These are phyloP conservation scores for Arthrobotrys megalospora DNA, from an alignment of 2,329 filamentous ascomycete species.

Conservation along the genomic window DNA sequence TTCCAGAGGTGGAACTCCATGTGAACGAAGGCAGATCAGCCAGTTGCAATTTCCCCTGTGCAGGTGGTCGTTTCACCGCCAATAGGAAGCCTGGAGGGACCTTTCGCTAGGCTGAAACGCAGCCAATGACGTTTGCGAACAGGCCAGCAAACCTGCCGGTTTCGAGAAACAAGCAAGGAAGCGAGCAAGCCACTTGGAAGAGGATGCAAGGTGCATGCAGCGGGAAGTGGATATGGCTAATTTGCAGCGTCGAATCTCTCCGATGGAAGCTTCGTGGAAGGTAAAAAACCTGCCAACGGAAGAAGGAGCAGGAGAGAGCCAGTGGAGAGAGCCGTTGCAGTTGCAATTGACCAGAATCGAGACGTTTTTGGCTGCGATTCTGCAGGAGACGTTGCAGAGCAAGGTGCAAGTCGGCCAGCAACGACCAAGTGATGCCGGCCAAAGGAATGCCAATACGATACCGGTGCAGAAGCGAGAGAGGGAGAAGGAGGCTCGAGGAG, in stretches of 20 bases:
- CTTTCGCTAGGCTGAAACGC: conserved; percentile 53
- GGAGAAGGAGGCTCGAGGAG: background rate
- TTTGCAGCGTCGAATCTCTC: conserved; percentile 29
- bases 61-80: conserved; percentile 31
- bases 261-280: conserved; percentile 31
- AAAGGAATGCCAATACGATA: conserved; percentile 13
- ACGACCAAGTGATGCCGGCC: background rate
- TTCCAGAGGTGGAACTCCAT: conserved; percentile 53
- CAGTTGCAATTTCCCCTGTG: conserved; percentile 53
- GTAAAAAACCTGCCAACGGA: conserved; percentile 4
- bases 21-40: conserved; percentile 53
- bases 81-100: conserved; percentile 21
- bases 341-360: conserved; percentile 10
- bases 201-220: conserved; percentile 46
- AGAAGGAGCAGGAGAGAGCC: conserved; percentile 12
- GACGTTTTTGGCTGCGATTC: background rate
- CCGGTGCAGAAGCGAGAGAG: conserved; percentile 14
- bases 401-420: background rate
- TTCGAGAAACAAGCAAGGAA: conserved; percentile 42
- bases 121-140: conserved; percentile 49
- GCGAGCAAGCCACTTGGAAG: conserved; percentile 48
- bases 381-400: background rate
- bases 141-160: conserved; percentile 52
- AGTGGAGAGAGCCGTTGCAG: conserved; percentile 3
- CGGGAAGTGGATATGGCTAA: conserved; percentile 47